Percentiles rank a stretch among this genome's conserved stretches.
phyloP scores from a whole-genome alignment of 116 monocot genomes.

The Dioscorea cayenensis region DNA sequence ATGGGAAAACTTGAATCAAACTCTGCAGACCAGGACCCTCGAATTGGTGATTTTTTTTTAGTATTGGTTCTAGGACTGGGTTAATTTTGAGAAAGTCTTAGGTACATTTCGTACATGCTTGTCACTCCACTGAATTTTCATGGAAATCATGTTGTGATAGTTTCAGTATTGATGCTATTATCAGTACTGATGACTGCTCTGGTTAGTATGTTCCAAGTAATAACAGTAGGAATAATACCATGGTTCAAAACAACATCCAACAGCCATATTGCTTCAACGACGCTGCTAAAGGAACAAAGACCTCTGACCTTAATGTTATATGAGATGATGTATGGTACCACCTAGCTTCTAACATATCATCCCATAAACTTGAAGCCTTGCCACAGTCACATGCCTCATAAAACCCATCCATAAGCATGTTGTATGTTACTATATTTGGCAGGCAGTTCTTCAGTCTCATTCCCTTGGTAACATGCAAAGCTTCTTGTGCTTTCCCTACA shows the following conservation, averaged over 20 bases:
- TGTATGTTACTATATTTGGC: slow-evolving; percentile 71
- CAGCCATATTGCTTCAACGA: slow-evolving; percentile 40
- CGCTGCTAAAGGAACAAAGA: slow-evolving; percentile 57
- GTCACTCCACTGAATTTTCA: not conserved
- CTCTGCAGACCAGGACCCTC: too few species aligned
- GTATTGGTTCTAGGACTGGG: too few species aligned
- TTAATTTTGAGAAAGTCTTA: too few species aligned
- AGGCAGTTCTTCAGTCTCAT: slow-evolving; percentile 48
- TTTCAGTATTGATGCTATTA: not conserved
- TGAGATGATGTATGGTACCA: slow-evolving; percentile 72
- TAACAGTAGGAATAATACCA: slow-evolving; percentile 47
- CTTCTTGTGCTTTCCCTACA: slow-evolving; percentile 50
- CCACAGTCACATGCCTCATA: slow-evolving; percentile 44
- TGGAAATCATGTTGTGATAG: not conserved
- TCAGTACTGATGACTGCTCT: slow-evolving; percentile 41
- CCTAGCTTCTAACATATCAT: slow-evolving; percentile 57
- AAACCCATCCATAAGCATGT: slow-evolving; percentile 79
- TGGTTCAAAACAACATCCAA: slow-evolving; percentile 45
- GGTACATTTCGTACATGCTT: too few species aligned
- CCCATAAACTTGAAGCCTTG: slow-evolving; percentile 61
- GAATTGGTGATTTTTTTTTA: too few species aligned
- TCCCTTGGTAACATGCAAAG: slow-evolving; percentile 37
- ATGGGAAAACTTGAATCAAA: too few species aligned
- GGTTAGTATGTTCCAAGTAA: slow-evolving; percentile 85
- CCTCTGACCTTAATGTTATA: slow-evolving; percentile 76